phyloP scores from a whole-genome alignment of 495 filamentous ascomycete species.

The Alectoria sarmentosa region DNA sequence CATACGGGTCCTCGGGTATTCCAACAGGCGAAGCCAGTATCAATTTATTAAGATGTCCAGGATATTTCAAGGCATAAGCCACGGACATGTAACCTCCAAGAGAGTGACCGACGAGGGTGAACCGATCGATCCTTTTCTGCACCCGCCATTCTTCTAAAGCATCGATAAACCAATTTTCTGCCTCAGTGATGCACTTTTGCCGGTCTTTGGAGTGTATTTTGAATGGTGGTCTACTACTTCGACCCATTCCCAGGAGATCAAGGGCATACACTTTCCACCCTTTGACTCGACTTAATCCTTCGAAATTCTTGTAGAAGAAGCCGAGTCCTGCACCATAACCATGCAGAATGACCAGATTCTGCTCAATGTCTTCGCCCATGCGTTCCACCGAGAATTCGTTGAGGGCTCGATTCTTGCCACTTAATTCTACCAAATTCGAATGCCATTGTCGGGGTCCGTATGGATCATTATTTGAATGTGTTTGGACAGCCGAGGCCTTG shows the following conservation, averaged over 20 bases:
- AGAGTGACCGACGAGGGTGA: constrained; percentile 89
- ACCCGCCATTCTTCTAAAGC: constrained; percentile 93
- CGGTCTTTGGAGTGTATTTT: constrained; percentile 72
- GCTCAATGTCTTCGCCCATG: constrained; percentile 62
- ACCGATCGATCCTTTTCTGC: constrained; percentile 79
- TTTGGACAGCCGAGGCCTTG: constrained; percentile 40
- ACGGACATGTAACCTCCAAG: constrained; percentile 91
- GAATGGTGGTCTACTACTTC: constrained; percentile 79
- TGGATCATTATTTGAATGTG: constrained; percentile 59
- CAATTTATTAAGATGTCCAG: constrained; percentile 87
- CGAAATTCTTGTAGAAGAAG: constrained; percentile 98
- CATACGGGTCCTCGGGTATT: constrained; percentile 91
- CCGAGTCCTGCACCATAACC: constrained; percentile 93
- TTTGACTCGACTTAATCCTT: constrained; percentile 63
- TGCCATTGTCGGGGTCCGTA: constrained; percentile 82
- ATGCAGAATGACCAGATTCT: constrained; percentile 94
- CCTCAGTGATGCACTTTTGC: constrained; percentile 77
- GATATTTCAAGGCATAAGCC: constrained; percentile 93
- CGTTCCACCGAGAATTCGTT: constrained; percentile 93
- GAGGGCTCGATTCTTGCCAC: constrained; percentile 76
- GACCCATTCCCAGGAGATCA: constrained; percentile 91
- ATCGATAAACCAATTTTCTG: constrained; percentile 94
- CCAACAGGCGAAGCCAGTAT: constrained; percentile 92
- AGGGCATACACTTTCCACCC: constrained; percentile 91
- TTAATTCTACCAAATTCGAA: constrained; percentile 74